Base-by-base conservation (phyloP, 2,329 filamentous ascomycete genomes). In the Apiospora kogelbergensis region DNA sequence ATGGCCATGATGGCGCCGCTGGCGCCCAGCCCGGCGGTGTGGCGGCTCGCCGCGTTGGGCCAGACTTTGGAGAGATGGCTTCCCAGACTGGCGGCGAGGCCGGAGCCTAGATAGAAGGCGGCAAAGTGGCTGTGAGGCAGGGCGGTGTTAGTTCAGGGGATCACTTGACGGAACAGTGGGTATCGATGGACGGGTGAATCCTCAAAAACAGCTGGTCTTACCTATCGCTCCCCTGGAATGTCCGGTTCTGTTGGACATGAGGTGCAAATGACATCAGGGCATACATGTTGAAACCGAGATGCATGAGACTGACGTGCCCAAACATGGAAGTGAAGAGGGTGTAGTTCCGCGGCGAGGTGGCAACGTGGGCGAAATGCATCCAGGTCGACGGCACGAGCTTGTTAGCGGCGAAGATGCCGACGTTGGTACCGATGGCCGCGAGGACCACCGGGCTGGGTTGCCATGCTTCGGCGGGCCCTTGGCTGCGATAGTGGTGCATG, bases 81-180 rank as follows among this genome's bases (percentile, higher is more conserved):
- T 4, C 72, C 75, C 9, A 77, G 66, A 7, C 68, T 70, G 44
- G 75, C 70, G 33, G 77, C 24, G 40, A 76, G 73, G 6, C 73
- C 75, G 22, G 75, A 41, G 1, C 74, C 74, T 45, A 77, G 72
- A 67, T 73, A 78, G 71, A 78, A 78, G 11, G 76, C 76, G 1
- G 70, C 66, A n/a, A 77, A 70, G 67, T 77, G 76, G 41, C 71
- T 67, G 48, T 37, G 26, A 6, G 30, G n/a, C 2, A 37, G 6
- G 63, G 69, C 2, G 9, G 10, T 2, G 15, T 65, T 26, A 45
- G 26, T 33, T 44, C 20, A 6, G 24, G 13, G 24, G 24, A 30
- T 4, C n/a, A n/a, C 42, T 45, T n/a, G 42, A 45, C 13, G 17
- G 40, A 11, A 10, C 9, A 6, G 11, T 41, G 40, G 40, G 40